Evolutionary conservation across 192 early-diverging fungal species (phyloP).

Genomic region (Mortierella hygrophila): DNA sequence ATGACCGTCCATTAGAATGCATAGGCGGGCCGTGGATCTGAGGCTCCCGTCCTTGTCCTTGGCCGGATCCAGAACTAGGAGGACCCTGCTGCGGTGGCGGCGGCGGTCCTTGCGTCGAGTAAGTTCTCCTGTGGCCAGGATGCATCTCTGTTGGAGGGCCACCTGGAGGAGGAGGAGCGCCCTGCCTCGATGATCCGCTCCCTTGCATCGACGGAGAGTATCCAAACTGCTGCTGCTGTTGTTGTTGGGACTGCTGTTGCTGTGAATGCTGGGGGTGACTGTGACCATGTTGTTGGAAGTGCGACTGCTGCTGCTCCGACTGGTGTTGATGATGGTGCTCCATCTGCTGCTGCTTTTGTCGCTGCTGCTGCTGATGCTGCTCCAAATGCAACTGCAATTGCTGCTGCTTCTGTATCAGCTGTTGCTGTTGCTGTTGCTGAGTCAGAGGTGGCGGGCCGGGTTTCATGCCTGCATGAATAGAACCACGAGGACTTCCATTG

Average conservation of each 20-base stretch:
- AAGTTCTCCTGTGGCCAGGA: conserved; percentile 10
- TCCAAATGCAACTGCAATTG: not conserved
- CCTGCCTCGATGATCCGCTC: not conserved
- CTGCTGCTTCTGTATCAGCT: not conserved
- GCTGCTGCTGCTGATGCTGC: conserved; percentile 8
- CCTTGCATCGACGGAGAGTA: not conserved
- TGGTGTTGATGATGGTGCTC: conserved; percentile 2
- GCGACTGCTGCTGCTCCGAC: not conserved
- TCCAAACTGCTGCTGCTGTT: not conserved
- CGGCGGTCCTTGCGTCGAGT: conserved; percentile 20
- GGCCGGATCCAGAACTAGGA: not conserved
- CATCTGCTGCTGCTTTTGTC: not conserved
- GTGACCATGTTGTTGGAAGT: not conserved
- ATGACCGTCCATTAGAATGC: conserved; percentile 14
- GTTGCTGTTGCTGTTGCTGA: conserved; percentile 12
- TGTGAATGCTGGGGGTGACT: not conserved
- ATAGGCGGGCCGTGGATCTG: not conserved
- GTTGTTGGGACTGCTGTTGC: not conserved
- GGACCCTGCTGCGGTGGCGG: not conserved
- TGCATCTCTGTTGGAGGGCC: conserved; percentile 8
- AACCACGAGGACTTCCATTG: conserved; percentile 15
- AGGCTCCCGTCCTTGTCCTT: not conserved
- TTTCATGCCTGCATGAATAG: not conserved
- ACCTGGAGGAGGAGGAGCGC: not conserved
- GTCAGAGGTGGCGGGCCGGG: not conserved